Base-by-base conservation (phyloP, 805 yeast genomes). In the Metschnikowia lachancei region DNA sequence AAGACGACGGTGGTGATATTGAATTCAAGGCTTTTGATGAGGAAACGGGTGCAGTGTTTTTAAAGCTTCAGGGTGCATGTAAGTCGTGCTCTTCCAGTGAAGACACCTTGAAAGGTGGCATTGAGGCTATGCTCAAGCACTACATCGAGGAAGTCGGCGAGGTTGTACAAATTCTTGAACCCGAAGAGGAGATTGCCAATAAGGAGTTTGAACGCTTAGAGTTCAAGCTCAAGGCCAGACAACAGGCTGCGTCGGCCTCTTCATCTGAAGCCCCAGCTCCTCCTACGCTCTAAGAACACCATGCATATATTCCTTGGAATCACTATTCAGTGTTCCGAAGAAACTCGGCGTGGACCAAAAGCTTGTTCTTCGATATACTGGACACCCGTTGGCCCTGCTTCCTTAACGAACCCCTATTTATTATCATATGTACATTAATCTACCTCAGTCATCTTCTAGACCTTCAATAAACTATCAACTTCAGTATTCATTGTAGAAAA, bases 1-100 rank as follows among this genome's bases (percentile, higher is more conserved):
- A 90, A 69, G 99, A 94, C 60, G 99, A 94, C 60, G 99, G 99
- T 52, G 99, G 99, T 29, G 98, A 94, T 61, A 83, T 94, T 51
- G 91, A 88, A 57, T 95, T 82, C 64, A 78, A 87, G 49, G 94
- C 88, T 5, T 91, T 87, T 62, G 88, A 87, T 47, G 89, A 85
- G 52, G 87, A 84, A 48, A 76, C 85, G 0, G 99, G 99, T 1
- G 82, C 85, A 12, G 98, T 95, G 6, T 87, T 81, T 63, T 78
- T 94, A 57, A 89, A 87, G 63, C 72, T 94, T 38, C 91, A 88
- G 58, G 99, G 99, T 40, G 98, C 99, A 7, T 94, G 99, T 69
- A 84, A 95, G 45, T 80, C 95, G 1, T 94, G 99, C 58, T 89
- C 95, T 3, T 76, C 90, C 7, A 85, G 95, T 60, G 88, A 88